Evolutionary conservation across 257 asterid species (phyloP), one percentile per base, ranked within the genome.

Genomic region (Nyctanthes arbortristis): DNA sequence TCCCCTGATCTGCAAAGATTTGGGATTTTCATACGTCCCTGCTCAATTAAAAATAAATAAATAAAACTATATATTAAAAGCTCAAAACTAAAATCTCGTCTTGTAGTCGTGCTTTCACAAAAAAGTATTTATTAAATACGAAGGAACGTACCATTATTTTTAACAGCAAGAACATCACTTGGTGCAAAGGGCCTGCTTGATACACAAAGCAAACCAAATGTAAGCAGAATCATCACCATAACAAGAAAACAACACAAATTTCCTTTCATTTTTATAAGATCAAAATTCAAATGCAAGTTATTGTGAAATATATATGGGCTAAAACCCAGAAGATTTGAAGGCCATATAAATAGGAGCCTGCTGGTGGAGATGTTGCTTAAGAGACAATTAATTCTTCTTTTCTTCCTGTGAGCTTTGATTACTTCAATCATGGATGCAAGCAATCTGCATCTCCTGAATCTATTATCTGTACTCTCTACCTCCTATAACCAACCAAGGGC

Each of bases 381-480:
- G 60, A 56, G 77, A 83, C 86, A 86, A 86, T 88, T 72, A 86
- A 84, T 79, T 77, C 84, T 78, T 16, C 11, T 45, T 45, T 45
- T n/a, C 4, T 11, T 29, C 73, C 75, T 74, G 63, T 77, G 47
- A 39, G 10, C 2, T 2, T 39, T 39, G 3, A 39, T 6, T n/a
- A 45, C 25, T 72, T 63, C 35, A 67, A 25, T 57, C 66, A 67
- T 37, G 14, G 34, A 72, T 61, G 63, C 78, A 66, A 76, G 81
- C 57, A 70, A 71, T 62, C 70, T 64, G 8, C 29, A n/a, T 18
- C 13, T 18, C 57, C 28, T 49, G 57, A 45, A n/a, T 16, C 11
- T 45, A 45, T 45, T n/a, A n/a, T n/a, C n/a, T n/a, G n/a, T n/a
- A n/a, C n/a, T n/a, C n/a, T 5, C 9, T 3, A 49, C 57, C 57